phyloP scores from a whole-genome alignment of 495 filamentous ascomycete species.

The Lasiosphaeriaceae sp. region DNA sequence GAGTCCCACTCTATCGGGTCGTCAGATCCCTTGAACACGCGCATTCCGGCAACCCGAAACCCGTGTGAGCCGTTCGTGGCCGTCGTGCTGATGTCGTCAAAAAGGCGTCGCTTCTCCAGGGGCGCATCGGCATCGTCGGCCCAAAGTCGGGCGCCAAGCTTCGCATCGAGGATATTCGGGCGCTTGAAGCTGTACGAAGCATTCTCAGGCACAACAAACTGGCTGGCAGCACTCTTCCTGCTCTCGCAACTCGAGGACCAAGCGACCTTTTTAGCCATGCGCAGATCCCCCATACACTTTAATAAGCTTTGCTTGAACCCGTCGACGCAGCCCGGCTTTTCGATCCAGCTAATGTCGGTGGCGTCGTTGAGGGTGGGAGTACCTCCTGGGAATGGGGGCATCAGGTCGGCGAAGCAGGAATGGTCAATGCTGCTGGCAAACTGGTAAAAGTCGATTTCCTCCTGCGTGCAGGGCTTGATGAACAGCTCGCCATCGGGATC shows the following conservation, averaged over 20 bases:
- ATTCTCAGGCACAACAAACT: slow-evolving; percentile 84
- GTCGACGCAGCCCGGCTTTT: slow-evolving; percentile 45
- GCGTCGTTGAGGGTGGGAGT: slow-evolving; percentile 56
- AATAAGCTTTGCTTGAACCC: slow-evolving; percentile 38
- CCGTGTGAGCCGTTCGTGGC: slow-evolving; percentile 80
- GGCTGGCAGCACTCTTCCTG: slow-evolving; percentile 63
- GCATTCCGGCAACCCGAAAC: slow-evolving; percentile 94
- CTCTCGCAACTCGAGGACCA: slow-evolving; percentile 28
- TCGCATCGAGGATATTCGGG: slow-evolving; percentile 93
- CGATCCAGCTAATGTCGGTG: slow-evolving; percentile 43
- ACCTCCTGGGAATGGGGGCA: slow-evolving; percentile 83
- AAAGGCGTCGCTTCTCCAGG: slow-evolving; percentile 66
- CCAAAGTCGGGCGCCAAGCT: slow-evolving; percentile 84
- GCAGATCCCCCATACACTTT: slow-evolving; percentile 38
- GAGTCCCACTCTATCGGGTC: slow-evolving; percentile 43
- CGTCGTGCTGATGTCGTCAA: slow-evolving; percentile 74
- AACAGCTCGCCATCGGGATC: slow-evolving; percentile 80
- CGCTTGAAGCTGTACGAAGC: slow-evolving; percentile 73
- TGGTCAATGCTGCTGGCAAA: slow-evolving; percentile 58
- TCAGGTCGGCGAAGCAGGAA: slow-evolving; percentile 67
- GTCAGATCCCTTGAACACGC: slow-evolving; percentile 69
- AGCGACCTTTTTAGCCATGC: slow-evolving; percentile 22
- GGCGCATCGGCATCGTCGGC: slow-evolving; percentile 79
- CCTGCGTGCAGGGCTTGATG: slow-evolving; percentile 87
- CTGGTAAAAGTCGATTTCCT: slow-evolving; percentile 92